phyloP scores from a whole-genome alignment of 352 stramenopile species.

The Globisporangium abappressorium region DNA sequence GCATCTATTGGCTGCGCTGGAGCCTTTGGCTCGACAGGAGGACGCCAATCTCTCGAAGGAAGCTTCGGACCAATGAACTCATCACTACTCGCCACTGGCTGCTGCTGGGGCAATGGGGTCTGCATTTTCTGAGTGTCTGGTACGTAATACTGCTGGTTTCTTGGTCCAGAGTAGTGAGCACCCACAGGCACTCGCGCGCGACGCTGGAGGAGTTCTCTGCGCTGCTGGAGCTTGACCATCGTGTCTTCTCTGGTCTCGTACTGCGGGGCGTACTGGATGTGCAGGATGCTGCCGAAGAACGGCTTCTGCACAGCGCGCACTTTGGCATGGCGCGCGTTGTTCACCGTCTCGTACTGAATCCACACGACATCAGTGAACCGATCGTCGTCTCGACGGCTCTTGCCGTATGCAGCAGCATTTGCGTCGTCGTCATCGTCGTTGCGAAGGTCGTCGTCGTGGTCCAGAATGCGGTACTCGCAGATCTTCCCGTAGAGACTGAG shows the following conservation, averaged over 20 bases:
- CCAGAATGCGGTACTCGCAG: slow-evolving; percentile 45
- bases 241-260: slow-evolving; percentile 60
- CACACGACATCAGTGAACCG: slow-evolving; percentile 62
- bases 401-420: slow-evolving; percentile 7
- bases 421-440: not conserved
- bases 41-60: not conserved
- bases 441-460: slow-evolving; percentile 40
- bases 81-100: not conserved
- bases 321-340: slow-evolving; percentile 73
- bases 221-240: slow-evolving; percentile 51
- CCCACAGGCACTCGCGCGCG: slow-evolving; percentile 2
- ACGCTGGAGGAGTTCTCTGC: slow-evolving; percentile 42
- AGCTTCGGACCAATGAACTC: slow-evolving; percentile 13
- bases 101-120: not conserved
- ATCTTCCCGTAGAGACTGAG: slow-evolving; percentile 54
- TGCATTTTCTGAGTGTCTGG: not conserved
- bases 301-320: slow-evolving; percentile 48
- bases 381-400: slow-evolving; percentile 15
- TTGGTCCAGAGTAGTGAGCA: not conserved
- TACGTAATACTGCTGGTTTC: not conserved
- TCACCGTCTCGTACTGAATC: slow-evolving; percentile 74
- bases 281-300: slow-evolving; percentile 61
- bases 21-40: not conserved
- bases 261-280: slow-evolving; percentile 63
- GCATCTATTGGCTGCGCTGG: not conserved